Evolutionary conservation across 2,329 filamentous ascomycete genomes (phyloP).

Genomic region (Lanzia echinophila): DNA sequence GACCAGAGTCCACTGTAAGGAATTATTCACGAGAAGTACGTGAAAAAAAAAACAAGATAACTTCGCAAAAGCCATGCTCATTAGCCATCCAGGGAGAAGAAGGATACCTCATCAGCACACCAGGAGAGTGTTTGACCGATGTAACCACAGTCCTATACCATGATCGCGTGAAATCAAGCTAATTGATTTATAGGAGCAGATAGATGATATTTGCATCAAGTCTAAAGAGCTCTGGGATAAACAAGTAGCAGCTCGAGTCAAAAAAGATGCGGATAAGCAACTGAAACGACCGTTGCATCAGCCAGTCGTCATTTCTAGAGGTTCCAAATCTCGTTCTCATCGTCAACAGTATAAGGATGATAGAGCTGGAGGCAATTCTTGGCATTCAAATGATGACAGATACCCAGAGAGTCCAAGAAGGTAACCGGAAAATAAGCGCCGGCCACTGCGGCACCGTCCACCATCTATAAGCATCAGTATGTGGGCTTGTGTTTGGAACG

Average conservation of each 20-base stretch:
- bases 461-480: slow-evolving; percentile 1
- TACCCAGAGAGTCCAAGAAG: slow-evolving; percentile 16
- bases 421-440: slow-evolving; percentile 5
- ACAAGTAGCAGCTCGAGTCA: slow-evolving; percentile 44
- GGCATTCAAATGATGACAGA: slow-evolving; percentile 19
- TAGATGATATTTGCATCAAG: slow-evolving; percentile 55
- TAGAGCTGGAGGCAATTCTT: slow-evolving; percentile 15
- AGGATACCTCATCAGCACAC: slow-evolving; percentile 53
- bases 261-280: slow-evolving; percentile 39
- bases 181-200: slow-evolving; percentile 45
- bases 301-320: slow-evolving; percentile 45
- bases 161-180: slow-evolving; percentile 5
- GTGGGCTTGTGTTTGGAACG: background rate
- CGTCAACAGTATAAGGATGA: slow-evolving; percentile 19
- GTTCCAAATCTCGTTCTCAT: slow-evolving; percentile 20
- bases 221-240: slow-evolving; percentile 52
- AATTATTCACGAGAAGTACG: slow-evolving; percentile 50
- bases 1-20: slow-evolving; percentile 50
- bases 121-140: slow-evolving; percentile 52
- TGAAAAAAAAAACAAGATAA: slow-evolving; percentile 17
- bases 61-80: slow-evolving; percentile 19
- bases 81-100: slow-evolving; percentile 45
- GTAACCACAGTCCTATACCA: slow-evolving; percentile 35
- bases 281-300: slow-evolving; percentile 52
- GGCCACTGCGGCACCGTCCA: background rate